Percentiles rank a stretch among this genome's conserved stretches.
Evolutionary conservation across 2,329 filamentous ascomycete species (phyloP).

Genomic region (Trichophaea hybrida): DNA sequence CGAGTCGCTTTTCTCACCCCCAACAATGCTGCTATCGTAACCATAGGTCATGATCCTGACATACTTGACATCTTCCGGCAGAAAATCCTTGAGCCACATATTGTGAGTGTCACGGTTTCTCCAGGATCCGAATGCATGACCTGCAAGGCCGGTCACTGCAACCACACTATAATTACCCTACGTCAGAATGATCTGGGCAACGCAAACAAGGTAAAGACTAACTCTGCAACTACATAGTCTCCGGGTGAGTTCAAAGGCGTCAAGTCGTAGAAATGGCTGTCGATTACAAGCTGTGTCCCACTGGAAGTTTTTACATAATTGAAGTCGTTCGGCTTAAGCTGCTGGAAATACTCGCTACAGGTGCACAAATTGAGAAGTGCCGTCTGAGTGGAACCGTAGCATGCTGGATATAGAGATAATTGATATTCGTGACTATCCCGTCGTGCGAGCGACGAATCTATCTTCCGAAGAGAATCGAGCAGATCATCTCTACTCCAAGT

Average conservation of each 20-base stretch:
- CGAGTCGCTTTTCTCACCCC: background rate
- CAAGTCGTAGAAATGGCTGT: slow-evolving; percentile 2
- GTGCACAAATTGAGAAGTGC: slow-evolving; percentile 1
- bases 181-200: too few relatives aligned
- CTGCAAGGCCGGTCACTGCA: slow-evolving; percentile 4
- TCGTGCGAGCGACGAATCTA: background rate
- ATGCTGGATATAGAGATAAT: slow-evolving; percentile 3
- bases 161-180: too few relatives aligned
- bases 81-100: slow-evolving; percentile 8
- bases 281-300: background rate
- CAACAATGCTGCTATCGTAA: background rate
- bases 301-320: background rate
- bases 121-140: slow-evolving; percentile 9
- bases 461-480: background rate
- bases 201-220: too few relatives aligned
- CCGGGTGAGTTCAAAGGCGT: background rate
- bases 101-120: background rate
- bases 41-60: slow-evolving; percentile 8
- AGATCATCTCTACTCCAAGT: background rate
- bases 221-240: background rate
- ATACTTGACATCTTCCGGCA: slow-evolving; percentile 1
- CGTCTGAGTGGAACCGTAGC: slow-evolving; percentile 2
- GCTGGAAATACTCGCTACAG: background rate
- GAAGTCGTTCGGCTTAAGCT: background rate
- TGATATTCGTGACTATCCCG: background rate